These are phyloP conservation scores for Fibroporia radiculosa DNA, from an alignment of 768 basidiomycete species.

Conservation along the genomic window DNA sequence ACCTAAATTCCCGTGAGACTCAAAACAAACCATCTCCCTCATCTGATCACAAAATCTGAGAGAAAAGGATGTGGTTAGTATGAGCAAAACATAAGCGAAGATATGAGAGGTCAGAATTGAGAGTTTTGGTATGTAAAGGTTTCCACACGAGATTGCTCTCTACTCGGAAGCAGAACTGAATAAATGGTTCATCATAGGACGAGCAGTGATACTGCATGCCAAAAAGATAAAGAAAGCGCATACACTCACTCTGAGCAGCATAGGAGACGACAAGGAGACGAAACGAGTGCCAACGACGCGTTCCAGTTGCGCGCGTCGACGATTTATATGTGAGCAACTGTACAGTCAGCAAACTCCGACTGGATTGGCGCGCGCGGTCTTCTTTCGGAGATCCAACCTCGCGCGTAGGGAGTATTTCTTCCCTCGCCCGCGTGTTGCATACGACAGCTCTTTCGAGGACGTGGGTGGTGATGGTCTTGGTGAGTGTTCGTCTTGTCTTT, in stretches of 20 bases:
- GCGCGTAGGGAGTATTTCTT: no score
- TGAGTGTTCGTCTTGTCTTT: conserved; percentile 24
- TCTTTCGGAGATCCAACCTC: no score
- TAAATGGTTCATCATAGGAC: conserved; percentile 36
- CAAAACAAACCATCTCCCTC: no score
- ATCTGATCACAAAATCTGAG: not conserved
- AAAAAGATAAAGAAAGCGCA: conserved; percentile 3
- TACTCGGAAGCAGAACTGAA: conserved; percentile 82
- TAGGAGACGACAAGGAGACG: conserved; percentile 5
- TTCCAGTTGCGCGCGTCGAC: not conserved
- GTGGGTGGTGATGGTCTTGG: no score
- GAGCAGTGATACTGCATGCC: no score
- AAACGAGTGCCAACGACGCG: not conserved
- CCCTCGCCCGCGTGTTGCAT: no score
- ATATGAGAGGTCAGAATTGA: conserved; percentile 38
- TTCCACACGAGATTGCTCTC: conserved; percentile 72
- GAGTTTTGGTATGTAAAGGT: conserved; percentile 46
- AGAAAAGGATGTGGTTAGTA: conserved; percentile 1
- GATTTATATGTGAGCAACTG: conserved; percentile 24
- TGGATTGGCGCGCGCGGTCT: not conserved
- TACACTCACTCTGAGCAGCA: conserved; percentile 12
- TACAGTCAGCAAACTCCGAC: conserved; percentile 36
- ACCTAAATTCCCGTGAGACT: no score
- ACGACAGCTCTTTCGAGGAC: no score
- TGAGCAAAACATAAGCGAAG: not conserved